phyloP scores from a whole-genome alignment of 2,329 filamentous ascomycete species.

The Pseudonectria foliicola region DNA sequence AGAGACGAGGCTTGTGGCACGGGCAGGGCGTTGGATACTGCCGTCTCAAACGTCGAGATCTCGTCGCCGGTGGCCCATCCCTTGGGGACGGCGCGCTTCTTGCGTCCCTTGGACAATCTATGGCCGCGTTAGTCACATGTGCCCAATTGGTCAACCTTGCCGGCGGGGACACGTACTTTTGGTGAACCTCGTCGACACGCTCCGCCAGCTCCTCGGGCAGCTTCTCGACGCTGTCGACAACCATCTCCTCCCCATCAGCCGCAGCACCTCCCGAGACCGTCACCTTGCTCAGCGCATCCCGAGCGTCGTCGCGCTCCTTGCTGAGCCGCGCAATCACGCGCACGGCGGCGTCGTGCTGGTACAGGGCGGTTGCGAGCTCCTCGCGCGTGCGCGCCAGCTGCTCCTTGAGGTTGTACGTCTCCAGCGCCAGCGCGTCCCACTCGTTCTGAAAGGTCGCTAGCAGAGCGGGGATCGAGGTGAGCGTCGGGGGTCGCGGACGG shows the following conservation, averaged over 20 bases:
- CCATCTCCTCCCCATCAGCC: slow-evolving; percentile 81
- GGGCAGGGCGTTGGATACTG: slow-evolving; percentile 38
- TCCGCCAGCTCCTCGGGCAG: slow-evolving; percentile 65
- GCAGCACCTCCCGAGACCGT: slow-evolving; percentile 56
- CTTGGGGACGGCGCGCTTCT: slow-evolving; percentile 79
- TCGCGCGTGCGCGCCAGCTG: slow-evolving; percentile 85
- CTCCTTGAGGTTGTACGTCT: slow-evolving; percentile 85
- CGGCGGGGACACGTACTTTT: slow-evolving; percentile 71
- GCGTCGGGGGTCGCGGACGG: slow-evolving; percentile 80
- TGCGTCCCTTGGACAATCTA: slow-evolving; percentile 79
- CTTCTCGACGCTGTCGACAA: slow-evolving; percentile 68
- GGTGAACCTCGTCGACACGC: slow-evolving; percentile 73
- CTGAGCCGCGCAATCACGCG: slow-evolving; percentile 86
- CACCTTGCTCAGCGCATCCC: slow-evolving; percentile 80
- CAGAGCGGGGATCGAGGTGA: slow-evolving; percentile 93
- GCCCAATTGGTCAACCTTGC: too few relatives aligned
- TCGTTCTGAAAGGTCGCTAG: slow-evolving; percentile 95
- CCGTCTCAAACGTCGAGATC: slow-evolving; percentile 45
- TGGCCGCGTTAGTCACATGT: slow-evolving; percentile 12
- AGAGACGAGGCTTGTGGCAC: slow-evolving; percentile 44
- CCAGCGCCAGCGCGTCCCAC: slow-evolving; percentile 90
- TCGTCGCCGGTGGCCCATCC: slow-evolving; percentile 75
- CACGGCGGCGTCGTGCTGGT: slow-evolving; percentile 96
- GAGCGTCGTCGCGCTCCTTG: slow-evolving; percentile 87
- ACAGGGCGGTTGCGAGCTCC: slow-evolving; percentile 87